Evolutionary conservation across 305 asterid genomes (phyloP).

Genomic region (Salvia sclarea): DNA sequence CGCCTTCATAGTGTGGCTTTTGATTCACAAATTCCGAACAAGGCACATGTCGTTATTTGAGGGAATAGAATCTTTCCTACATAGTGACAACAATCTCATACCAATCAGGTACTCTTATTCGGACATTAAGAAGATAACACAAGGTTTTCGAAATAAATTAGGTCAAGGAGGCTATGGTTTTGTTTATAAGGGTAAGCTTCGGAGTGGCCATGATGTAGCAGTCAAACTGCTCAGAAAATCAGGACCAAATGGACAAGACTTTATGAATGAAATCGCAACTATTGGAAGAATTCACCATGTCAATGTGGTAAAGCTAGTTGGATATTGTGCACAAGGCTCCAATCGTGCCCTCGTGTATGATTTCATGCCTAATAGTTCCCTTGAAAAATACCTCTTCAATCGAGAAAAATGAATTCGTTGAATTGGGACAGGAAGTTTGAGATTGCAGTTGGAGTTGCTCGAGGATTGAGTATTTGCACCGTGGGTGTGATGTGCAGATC

Average conservation of each 20-base stretch:
- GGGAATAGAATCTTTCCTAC: no score
- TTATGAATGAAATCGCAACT: no score
- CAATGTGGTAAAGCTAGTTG: no score
- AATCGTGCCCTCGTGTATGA: neutral
- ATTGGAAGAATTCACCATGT: no score
- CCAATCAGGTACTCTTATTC: slow-evolving; percentile 35
- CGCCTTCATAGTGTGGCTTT: neutral
- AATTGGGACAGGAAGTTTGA: slow-evolving; percentile 34
- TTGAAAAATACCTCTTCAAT: slow-evolving; percentile 14
- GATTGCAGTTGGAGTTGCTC: slow-evolving; percentile 43
- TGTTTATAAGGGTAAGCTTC: no score
- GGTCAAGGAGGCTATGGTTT: slow-evolving; percentile 37
- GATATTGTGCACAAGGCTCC: slow-evolving; percentile 35
- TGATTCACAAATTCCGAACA: neutral
- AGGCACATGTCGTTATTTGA: neutral
- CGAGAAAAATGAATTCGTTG: slow-evolving; percentile 25
- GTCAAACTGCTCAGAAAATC: no score
- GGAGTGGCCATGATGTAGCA: no score
- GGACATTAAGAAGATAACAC: slow-evolving; percentile 28
- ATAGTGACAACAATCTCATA: no score
- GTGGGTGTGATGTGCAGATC: slow-evolving; percentile 47
- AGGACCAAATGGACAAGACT: no score
- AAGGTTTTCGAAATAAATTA: slow-evolving; percentile 27
- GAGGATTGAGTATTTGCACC: slow-evolving; percentile 44
- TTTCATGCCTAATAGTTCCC: slow-evolving; percentile 19